Conservation (phyloP, 140 eudicot species). For the Anethum foeniculum region DNA sequence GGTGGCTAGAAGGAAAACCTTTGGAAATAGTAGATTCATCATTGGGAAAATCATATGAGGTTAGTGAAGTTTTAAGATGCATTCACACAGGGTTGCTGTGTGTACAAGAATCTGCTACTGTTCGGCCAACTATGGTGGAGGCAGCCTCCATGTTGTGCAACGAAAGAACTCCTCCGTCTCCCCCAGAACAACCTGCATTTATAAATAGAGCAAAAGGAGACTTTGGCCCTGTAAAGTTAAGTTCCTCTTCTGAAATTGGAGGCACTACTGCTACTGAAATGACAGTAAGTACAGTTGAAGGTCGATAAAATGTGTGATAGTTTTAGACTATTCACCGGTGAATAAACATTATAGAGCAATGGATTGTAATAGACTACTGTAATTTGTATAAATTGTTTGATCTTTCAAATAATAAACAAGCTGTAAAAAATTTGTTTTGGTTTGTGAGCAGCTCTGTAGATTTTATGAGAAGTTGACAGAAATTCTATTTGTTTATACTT, state of each 20-base stretch:
- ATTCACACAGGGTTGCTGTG: conserved; percentile 47
- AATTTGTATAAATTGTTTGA: no score
- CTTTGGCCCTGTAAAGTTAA: conserved; percentile 12
- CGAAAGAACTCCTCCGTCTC: conserved; percentile 26
- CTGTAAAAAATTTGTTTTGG: no score
- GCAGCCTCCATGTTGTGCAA: conserved; percentile 36
- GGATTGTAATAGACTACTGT: no score
- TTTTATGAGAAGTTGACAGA: no score
- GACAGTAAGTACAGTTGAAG: neutral
- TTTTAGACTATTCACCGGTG: no score
- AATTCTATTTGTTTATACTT: no score
- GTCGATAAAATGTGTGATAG: neutral
- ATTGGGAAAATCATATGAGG: conserved; percentile 14
- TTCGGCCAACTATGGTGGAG: conserved; percentile 40
- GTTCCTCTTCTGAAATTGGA: conserved; percentile 24
- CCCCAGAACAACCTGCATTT: conserved; percentile 39
- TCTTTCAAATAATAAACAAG: no score
- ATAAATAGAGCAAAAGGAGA: conserved; percentile 14
- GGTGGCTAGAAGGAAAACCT: conserved; percentile 30
- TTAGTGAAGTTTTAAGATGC: conserved; percentile 27
- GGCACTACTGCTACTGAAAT: conserved; percentile 17
- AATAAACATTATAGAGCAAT: no score
- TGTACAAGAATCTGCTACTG: conserved; percentile 37
- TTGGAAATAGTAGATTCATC: conserved; percentile 30
- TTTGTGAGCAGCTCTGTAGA: no score